These are phyloP conservation scores for Zymoseptoria tritici DNA, from an alignment of 2,329 filamentous ascomycete species.

Conservation along the genomic window DNA sequence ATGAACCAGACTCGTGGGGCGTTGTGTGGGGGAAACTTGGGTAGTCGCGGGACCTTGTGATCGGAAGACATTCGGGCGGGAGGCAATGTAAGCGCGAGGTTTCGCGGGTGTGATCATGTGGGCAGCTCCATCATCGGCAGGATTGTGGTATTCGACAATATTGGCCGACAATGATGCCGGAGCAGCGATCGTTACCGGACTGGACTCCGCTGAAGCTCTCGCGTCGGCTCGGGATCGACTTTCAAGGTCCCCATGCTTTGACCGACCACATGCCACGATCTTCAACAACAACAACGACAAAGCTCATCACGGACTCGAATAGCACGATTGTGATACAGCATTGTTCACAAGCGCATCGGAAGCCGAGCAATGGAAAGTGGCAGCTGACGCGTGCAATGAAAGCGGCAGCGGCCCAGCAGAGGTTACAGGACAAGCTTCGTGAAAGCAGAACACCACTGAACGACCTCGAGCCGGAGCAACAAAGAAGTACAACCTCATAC, in stretches of 20 bases:
- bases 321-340: background rate
- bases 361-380: background rate
- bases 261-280: background rate
- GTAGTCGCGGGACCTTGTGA: constrained; percentile 28
- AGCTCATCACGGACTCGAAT: background rate
- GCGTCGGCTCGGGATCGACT: background rate
- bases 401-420: background rate
- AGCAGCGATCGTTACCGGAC: background rate
- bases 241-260: background rate
- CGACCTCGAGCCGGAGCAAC: background rate
- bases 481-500: background rate
- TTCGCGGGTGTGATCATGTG: background rate
- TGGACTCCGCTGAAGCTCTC: background rate
- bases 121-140: constrained; percentile 1
- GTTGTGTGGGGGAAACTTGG: constrained; percentile 54
- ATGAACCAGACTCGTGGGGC: constrained; percentile 86
- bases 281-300: background rate
- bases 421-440: background rate
- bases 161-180: constrained; percentile 2
- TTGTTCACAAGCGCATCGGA: background rate
- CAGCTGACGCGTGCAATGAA: background rate
- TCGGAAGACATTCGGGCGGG: constrained; percentile 18
- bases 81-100: background rate
- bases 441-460: background rate
- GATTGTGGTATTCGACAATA: background rate